phyloP scores from a whole-genome alignment of 257 asterid genomes.

The Lantana camara region DNA sequence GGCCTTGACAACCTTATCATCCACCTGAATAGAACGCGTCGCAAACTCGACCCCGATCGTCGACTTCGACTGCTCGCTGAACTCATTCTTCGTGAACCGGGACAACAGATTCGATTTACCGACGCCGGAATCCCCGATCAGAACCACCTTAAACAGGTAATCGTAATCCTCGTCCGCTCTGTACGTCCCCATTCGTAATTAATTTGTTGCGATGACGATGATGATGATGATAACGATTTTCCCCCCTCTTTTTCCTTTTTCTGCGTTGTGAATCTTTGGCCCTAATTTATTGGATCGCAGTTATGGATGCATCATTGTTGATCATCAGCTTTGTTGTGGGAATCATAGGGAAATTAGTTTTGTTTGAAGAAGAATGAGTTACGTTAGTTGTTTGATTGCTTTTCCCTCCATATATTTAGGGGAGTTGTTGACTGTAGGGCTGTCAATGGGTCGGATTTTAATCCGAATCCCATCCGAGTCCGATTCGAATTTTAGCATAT shows the following conservation, averaged over 20 bases:
- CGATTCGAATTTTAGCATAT: no score
- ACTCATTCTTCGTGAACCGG: constrained; percentile 73
- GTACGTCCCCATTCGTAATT: constrained; percentile 65
- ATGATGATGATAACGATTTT: neutral
- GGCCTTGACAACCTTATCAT: constrained; percentile 77
- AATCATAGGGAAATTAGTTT: neutral
- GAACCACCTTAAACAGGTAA: constrained; percentile 76
- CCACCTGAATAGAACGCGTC: constrained; percentile 72
- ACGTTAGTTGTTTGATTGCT: constrained; percentile 28
- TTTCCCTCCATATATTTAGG: constrained; percentile 43
- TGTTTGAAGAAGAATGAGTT: neutral
- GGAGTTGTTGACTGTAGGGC: constrained; percentile 17
- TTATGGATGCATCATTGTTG: neutral
- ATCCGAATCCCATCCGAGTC: no score
- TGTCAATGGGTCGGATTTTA: constrained; percentile 20
- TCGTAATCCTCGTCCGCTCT: constrained; percentile 89
- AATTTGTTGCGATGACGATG: neutral
- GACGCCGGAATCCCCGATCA: constrained; percentile 86
- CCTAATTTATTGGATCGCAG: neutral
- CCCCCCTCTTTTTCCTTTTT: neutral
- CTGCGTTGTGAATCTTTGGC: neutral
- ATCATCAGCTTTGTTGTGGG: constrained; percentile 4
- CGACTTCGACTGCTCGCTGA: constrained; percentile 78
- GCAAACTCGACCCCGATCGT: constrained; percentile 91
- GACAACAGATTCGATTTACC: constrained; percentile 83